Evolutionary conservation across 306 rosid genomes (phyloP), one percentile per base, ranked within the genome.

Genomic region (Casuarina glauca): DNA sequence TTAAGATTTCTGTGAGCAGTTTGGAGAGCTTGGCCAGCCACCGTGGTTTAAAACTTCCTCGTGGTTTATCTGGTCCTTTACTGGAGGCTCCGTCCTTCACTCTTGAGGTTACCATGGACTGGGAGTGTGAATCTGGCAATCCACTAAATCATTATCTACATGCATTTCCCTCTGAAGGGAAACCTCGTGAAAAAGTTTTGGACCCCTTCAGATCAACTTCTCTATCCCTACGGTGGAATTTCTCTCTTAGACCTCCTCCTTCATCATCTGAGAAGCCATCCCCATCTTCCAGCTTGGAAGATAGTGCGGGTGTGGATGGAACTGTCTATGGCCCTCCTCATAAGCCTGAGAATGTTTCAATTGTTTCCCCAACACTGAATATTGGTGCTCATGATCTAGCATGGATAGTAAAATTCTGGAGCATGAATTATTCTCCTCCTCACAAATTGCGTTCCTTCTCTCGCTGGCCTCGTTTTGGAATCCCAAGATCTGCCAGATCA

Each of bases 311-410:
- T 57, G 86, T 79, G 73, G 85, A 76, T 79, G 88, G 88, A 83
- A 86, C 85, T 57, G 83, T 78, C 75, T 84, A 81, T 77, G 89
- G 87, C 80, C 87, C 88, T 80, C 78, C 88, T 76, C 84, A 80
- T 64, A 82, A 80, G 74, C 82, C 87, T 79, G 88, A 82, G 52
- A 82, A 62, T 71, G 77, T 64, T 74, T 84, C 87, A 69, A 70
- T 68, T 69, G 80, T 78, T 80, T 85, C 90, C 67, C 97, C 99
- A 12, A 90, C 91, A 79, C n/a, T 96, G 74, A 93, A 84, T 89
- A 79, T 93, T 82, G 98, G 98, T 53, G 99, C 99, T 81, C 99
- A 96, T 85, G 99, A 96, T 90, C 86, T 96, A 53, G 98, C 99
- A 81, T 96, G 99, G 99, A 79, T 96, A 68, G 51, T 83, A 76